phyloP scores from a whole-genome alignment of 2,329 filamentous ascomycete genomes.

The Botrytis cinerea region DNA sequence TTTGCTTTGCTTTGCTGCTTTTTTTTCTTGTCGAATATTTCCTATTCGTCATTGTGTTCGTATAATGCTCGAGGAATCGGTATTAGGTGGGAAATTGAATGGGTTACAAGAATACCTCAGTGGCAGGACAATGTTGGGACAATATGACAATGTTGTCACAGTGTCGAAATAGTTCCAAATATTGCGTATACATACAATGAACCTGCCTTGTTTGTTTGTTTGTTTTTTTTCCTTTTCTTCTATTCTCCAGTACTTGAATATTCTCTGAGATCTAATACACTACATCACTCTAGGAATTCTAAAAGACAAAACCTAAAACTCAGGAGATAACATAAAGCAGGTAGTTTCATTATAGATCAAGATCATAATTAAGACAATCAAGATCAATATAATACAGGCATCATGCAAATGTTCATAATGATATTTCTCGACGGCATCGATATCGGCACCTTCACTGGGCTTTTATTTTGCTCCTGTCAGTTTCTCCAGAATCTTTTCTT shows the following conservation, averaged over 20 bases:
- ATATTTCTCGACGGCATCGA: background rate
- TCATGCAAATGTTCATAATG: too few species aligned
- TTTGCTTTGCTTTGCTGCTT: background rate
- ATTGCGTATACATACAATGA: background rate
- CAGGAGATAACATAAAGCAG: background rate
- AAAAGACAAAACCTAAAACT: background rate
- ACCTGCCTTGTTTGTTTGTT: too few species aligned
- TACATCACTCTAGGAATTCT: background rate
- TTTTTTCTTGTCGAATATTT: background rate
- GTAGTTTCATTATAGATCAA: background rate
- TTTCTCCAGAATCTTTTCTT: background rate
- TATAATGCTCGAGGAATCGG: background rate
- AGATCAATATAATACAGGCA: too few species aligned
- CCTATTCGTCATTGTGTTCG: accelerated
- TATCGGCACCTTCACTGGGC: background rate
- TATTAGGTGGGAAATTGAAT: background rate
- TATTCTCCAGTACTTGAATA: too few species aligned
- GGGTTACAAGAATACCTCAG: background rate
- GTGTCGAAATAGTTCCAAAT: background rate
- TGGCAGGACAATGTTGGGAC: background rate
- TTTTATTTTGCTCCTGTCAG: background rate
- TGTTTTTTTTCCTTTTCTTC: background rate
- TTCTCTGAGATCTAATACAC: background rate
- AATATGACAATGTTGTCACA: background rate
- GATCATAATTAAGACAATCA: background rate